Percentiles rank a stretch among this genome's conserved stretches.
Evolutionary conservation across 1,139 yeast species (phyloP).

Genomic region (Blastobotrys elegans): DNA sequence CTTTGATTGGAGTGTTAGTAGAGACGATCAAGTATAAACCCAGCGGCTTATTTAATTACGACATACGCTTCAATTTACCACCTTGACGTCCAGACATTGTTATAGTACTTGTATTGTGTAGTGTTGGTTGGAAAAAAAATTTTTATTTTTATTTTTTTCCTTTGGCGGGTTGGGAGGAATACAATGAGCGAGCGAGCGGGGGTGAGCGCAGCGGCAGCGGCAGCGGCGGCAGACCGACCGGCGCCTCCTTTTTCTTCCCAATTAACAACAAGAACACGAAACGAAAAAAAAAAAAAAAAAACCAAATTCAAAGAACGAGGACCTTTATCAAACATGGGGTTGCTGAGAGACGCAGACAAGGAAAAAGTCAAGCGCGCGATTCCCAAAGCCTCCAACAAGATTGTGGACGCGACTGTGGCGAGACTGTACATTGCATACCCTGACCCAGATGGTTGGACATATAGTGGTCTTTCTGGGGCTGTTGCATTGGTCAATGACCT

Average conservation of each 20-base stretch:
- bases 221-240: too few relatives aligned
- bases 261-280: neutral
- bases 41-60: neutral
- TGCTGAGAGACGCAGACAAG: slow-evolving; percentile 66
- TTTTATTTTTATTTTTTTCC: neutral
- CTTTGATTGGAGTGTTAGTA: slow-evolving; percentile 18
- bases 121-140: neutral
- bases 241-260: neutral
- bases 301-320: too few relatives aligned
- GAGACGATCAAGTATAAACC: neutral
- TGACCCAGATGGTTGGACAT: slow-evolving; percentile 72
- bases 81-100: slow-evolving; percentile 47
- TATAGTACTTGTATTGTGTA: neutral
- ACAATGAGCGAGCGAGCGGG: too few relatives aligned
- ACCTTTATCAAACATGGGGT: slow-evolving; percentile 45
- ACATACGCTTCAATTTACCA: slow-evolving; percentile 43
- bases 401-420: slow-evolving; percentile 88
- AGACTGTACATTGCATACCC: slow-evolving; percentile 88
- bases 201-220: too few relatives aligned
- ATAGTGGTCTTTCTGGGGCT: slow-evolving; percentile 88
- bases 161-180: slow-evolving; percentile 1
- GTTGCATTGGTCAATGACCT: slow-evolving; percentile 81
- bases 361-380: slow-evolving; percentile 82
- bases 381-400: slow-evolving; percentile 83
- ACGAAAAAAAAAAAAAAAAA: too few relatives aligned